Percentiles rank a stretch among this genome's conserved stretches.
These are phyloP conservation scores for Ceratocystis variospora DNA, from an alignment of 2,329 filamentous ascomycete species.

Conservation along the genomic window DNA sequence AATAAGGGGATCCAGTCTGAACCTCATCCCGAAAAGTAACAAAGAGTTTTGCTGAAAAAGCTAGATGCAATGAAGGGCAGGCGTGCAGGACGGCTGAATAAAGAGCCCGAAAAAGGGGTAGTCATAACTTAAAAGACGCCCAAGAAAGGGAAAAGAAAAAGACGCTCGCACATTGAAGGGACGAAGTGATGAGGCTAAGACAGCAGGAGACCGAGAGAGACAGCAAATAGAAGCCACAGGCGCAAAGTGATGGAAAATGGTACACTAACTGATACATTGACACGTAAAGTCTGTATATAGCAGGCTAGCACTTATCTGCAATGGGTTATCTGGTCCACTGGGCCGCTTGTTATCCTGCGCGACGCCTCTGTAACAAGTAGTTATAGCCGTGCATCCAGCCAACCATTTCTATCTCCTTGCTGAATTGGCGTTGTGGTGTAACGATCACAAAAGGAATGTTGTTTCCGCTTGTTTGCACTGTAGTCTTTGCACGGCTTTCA, in stretches of 20 bases:
- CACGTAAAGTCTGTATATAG: too few species aligned
- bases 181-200: not conserved
- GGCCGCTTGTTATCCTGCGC: not conserved
- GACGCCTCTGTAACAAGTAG: not conserved
- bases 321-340: not conserved
- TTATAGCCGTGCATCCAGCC: not conserved
- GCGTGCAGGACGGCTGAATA: not conserved
- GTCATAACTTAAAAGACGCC: not conserved
- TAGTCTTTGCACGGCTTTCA: not conserved
- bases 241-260: not conserved
- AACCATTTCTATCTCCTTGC: not conserved
- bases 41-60: not conserved
- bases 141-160: not conserved
- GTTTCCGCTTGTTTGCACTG: not conserved
- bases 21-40: not conserved
- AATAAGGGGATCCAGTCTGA: constrained; percentile 3
- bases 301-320: too few species aligned
- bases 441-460: not conserved
- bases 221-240: not conserved
- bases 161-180: not conserved
- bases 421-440: not conserved
- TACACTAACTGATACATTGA: too few species aligned
- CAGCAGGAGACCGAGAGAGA: not conserved
- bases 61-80: not conserved
- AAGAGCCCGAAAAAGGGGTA: not conserved